Evolutionary conservation across 805 yeast genomes (phyloP).

Genomic region (Candida xiaguanensis): DNA sequence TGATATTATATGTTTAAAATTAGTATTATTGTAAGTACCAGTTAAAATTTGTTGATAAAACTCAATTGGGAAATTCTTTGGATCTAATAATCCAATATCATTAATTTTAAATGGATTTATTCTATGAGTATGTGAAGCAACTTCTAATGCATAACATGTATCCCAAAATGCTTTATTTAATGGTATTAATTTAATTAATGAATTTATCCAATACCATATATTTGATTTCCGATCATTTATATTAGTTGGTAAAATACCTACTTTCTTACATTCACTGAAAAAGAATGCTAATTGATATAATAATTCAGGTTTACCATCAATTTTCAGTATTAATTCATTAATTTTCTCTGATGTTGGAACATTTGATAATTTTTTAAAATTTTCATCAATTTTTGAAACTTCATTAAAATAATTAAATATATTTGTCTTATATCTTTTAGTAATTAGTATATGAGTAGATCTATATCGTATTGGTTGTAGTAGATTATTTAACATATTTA

Average conservation of each 20-base stretch:
- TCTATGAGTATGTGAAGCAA: constrained; percentile 28
- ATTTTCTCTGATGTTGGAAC: constrained; percentile 20
- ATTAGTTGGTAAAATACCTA: constrained; percentile 22
- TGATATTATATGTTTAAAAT: constrained; percentile 21
- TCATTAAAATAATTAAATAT: constrained; percentile 1
- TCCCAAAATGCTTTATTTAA: constrained; percentile 38
- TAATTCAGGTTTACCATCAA: constrained; percentile 25
- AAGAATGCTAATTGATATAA: constrained; percentile 27
- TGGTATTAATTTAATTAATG: constrained; percentile 21
- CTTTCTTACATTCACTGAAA: constrained; percentile 25
- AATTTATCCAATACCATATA: constrained; percentile 7
- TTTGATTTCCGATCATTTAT: constrained; percentile 7
- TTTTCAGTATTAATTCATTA: constrained; percentile 18
- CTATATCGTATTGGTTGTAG: constrained; percentile 5
- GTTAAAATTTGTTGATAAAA: constrained; percentile 23
- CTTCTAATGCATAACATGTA: constrained; percentile 23
- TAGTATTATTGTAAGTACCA: constrained; percentile 21
- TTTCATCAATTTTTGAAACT: neutral
- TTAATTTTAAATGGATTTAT: constrained; percentile 18
- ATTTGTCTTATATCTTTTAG: neutral
- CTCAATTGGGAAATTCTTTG: constrained; percentile 27
- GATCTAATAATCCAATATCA: constrained; percentile 37
- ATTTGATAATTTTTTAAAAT: neutral
- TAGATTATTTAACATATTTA: neutral
- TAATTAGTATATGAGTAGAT: neutral